A percentile compares a stretch with the other conserved stretches of the same genome.
phyloP scores from a whole-genome alignment of 2,329 filamentous ascomycete genomes.

The Nemania diffusa region DNA sequence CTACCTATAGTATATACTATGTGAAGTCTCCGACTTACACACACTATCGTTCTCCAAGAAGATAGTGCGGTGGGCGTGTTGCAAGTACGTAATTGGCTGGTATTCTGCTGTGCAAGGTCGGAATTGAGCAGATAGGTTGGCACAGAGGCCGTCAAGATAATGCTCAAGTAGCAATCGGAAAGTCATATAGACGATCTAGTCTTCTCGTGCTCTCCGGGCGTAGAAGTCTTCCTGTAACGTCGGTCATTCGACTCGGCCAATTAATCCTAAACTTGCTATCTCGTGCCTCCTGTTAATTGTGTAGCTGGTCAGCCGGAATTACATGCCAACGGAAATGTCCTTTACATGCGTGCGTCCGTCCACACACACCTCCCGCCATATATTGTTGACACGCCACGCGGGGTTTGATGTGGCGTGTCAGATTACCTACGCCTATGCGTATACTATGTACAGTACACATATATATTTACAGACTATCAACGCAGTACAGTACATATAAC shows the following conservation, averaged over 20 bases:
- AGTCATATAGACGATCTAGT: not conserved
- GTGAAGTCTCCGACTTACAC: not conserved
- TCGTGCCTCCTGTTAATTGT: not conserved
- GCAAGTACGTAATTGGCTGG: not conserved
- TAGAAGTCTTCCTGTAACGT: constrained; percentile 2
- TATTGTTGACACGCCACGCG: constrained; percentile 2
- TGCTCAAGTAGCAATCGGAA: not conserved
- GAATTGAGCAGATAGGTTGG: not conserved
- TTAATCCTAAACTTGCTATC: constrained; percentile 7
- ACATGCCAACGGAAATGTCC: not conserved
- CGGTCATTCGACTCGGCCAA: not conserved
- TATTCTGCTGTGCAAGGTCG: constrained; percentile 8
- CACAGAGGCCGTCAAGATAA: constrained; percentile 2
- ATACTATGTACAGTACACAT: no score
- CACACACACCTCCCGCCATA: not conserved
- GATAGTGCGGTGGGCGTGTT: not conserved
- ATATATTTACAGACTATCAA: no score
- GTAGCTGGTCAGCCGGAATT: not conserved
- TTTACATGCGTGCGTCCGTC: not conserved
- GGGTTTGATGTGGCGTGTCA: constrained; percentile 2
- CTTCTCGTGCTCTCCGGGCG: constrained; percentile 6
- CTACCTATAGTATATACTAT: no score
- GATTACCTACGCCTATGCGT: no score
- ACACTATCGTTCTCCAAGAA: not conserved
- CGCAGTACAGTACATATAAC: no score